Evolutionary conservation across 208 protist genomes (phyloP).

Genomic region (Crithidia acanthocephali): DNA sequence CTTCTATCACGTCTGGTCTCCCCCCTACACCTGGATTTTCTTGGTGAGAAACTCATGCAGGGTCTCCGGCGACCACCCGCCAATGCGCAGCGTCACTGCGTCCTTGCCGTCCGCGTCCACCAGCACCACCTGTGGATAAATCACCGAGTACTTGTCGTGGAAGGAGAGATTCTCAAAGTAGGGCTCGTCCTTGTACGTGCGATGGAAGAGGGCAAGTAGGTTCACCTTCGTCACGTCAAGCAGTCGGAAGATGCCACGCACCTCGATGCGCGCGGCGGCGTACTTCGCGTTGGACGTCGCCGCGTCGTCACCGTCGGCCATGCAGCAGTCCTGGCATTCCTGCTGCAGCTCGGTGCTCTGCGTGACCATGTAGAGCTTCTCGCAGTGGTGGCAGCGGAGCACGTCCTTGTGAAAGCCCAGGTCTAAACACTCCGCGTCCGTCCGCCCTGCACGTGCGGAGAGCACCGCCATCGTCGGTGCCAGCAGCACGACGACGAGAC

Average conservation of each 20-base stretch:
- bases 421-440: conserved; percentile 39
- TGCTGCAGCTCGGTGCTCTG: conserved; percentile 35
- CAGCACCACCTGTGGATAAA: conserved; percentile 33
- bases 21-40: conserved; percentile 26
- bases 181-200: conserved; percentile 13
- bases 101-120: conserved; percentile 17
- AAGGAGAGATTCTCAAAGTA: conserved; percentile 29
- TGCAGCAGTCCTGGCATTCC: conserved; percentile 69
- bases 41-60: conserved; percentile 43
- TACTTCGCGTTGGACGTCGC: not conserved
- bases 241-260: not conserved
- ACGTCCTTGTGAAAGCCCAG: conserved; percentile 46
- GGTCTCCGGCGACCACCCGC: conserved; percentile 37
- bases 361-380: conserved; percentile 45
- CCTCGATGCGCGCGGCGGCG: conserved; percentile 20
- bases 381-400: conserved; percentile 46
- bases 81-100: conserved; percentile 28
- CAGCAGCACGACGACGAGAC: not conserved
- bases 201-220: conserved; percentile 8
- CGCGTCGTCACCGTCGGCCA: not conserved
- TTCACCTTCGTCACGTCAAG: not conserved
- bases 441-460: not conserved
- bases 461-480: not conserved
- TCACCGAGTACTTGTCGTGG: conserved; percentile 1
- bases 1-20: too few species aligned